Evolutionary conservation across 148 eudicot genomes (phyloP), one percentile per base, ranked within the genome.

Genomic region (Rhododendron griersonianum): DNA sequence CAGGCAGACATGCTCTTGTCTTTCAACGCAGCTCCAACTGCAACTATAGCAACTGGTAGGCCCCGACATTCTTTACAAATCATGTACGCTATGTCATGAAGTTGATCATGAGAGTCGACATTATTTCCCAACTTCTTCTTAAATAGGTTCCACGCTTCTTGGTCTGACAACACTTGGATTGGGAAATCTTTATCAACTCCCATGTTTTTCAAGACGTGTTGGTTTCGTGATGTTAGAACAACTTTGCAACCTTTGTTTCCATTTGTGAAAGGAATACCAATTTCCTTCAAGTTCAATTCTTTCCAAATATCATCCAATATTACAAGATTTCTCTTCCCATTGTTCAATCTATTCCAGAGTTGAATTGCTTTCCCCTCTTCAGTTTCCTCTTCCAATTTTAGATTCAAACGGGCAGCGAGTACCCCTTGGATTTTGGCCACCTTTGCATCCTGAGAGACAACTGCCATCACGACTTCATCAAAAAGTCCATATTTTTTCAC

Each of bases 291-390:
- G 13, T 21, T 1, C 2, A 59, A 18, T 55, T 83, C 3, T 16
- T 71, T 2, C 90, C 90, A 88, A 53, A 71, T 37, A 55, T 88
- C 90, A 79, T 86, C 88, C 11, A 87, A 30, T 59, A 87, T 83
- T 37, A 87, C 75, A 1, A 87, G 83, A 59, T n/a, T 44, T n/a
- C 21, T 61, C 23, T 35, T 83, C 21, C 47, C 71, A 15, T 63
- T 83, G 1, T 25, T 44, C 47, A 87, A 63, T 59, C 88, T 87
- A 4, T 21, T 47, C n/a, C 41, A n/a, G 7, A 87, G 74, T 30
- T 4, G 0, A 9, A 0, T 0, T 57, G 47, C 48, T 77, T 55
- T 87, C 10, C 74, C 84, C 0, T 0, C 23, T 59, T 19, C 53
- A 50, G 16, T 63, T 16, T 11, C 25, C 30, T 0, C 1, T 7